phyloP scores from a whole-genome alignment of 257 asterid species.

The Solanum rostratum region DNA sequence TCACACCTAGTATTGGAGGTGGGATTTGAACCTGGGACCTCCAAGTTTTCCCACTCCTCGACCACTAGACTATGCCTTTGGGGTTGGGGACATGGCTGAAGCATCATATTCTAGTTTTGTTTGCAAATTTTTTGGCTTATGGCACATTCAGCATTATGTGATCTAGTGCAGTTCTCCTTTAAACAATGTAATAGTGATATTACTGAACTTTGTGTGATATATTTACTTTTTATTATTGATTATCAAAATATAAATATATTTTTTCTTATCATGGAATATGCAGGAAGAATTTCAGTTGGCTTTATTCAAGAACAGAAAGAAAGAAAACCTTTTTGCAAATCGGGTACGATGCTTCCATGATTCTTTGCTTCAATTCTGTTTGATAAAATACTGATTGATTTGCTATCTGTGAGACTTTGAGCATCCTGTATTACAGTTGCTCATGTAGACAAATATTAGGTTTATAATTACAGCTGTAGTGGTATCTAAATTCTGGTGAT shows the following conservation, averaged over 20 bases:
- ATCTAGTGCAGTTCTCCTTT: neutral
- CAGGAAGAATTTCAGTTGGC: conserved; percentile 99
- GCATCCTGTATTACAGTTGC: neutral
- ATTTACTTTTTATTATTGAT: neutral
- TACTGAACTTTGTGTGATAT: neutral
- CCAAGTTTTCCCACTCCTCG: neutral
- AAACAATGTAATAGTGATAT: neutral
- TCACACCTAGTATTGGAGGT: neutral
- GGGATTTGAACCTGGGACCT: neutral
- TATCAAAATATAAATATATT: neutral
- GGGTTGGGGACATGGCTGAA: neutral
- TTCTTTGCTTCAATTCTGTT: neutral
- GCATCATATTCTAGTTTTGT: neutral
- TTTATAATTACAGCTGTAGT: neutral
- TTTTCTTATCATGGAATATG: conserved; percentile 13
- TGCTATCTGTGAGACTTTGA: neutral
- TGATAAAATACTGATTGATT: neutral
- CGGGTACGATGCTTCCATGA: conserved; percentile 39
- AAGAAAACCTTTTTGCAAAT: conserved; percentile 86
- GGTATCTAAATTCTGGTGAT: neutral
- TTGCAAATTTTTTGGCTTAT: neutral
- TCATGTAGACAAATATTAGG: neutral
- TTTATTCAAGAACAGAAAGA: conserved; percentile 86
- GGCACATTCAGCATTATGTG: neutral
- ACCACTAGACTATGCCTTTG: neutral